Evolutionary conservation across 371 early-diverging fungal genomes (phyloP).

Genomic region (Actinomucor elegans): DNA sequence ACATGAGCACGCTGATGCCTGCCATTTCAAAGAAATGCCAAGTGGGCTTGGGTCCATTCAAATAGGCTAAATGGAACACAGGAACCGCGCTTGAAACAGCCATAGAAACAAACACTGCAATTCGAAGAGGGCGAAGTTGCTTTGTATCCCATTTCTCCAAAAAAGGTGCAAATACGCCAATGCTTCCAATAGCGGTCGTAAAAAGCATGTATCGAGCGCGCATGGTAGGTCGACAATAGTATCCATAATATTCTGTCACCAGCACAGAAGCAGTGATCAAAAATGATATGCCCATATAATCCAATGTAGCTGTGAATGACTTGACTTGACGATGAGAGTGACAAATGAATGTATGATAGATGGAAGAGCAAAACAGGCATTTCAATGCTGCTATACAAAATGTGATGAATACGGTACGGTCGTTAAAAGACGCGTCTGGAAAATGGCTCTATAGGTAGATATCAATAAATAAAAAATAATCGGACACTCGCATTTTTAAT

Average conservation of each 20-base stretch:
- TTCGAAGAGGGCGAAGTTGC: conserved; percentile 42
- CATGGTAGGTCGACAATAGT: conserved; percentile 55
- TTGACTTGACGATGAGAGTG: conserved; percentile 59
- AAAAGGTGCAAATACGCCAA: conserved; percentile 50
- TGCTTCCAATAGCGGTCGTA: conserved; percentile 43
- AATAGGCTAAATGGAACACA: conserved; percentile 40
- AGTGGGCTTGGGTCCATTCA: conserved; percentile 42
- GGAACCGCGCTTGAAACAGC: conserved; percentile 53
- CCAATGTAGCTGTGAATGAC: conserved; percentile 64
- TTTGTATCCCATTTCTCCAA: conserved; percentile 52
- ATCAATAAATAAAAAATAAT: not conserved
- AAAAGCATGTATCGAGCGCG: conserved; percentile 55
- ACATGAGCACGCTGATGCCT: conserved; percentile 46
- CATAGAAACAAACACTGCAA: conserved; percentile 57
- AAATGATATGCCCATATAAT: conserved; percentile 71
- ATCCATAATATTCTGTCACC: conserved; percentile 63
- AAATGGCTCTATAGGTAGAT: conserved; percentile 48
- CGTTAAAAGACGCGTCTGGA: conserved; percentile 49
- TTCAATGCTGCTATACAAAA: conserved; percentile 67
- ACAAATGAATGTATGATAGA: conserved; percentile 71
- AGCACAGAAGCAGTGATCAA: conserved; percentile 66
- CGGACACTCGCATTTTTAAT: too few relatives aligned
- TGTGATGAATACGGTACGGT: conserved; percentile 54
- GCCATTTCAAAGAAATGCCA: conserved; percentile 47
- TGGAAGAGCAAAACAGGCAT: conserved; percentile 67